These are phyloP conservation scores for Leptographium flavum DNA, from an alignment of 2,329 filamentous ascomycete species.

Conservation along the genomic window DNA sequence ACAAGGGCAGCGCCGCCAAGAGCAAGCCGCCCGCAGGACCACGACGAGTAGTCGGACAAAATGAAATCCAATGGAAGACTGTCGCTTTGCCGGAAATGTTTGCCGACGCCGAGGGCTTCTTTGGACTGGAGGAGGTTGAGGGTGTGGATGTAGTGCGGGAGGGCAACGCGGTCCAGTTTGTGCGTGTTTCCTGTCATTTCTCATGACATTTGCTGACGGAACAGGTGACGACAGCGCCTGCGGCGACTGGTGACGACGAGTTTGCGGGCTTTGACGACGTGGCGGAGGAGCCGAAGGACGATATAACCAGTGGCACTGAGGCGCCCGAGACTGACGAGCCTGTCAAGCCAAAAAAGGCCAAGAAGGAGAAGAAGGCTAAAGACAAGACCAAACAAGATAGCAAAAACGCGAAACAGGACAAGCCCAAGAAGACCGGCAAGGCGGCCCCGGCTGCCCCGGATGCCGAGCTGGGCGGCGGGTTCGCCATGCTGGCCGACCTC, in stretches of 20 bases:
- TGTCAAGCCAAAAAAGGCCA: not conserved
- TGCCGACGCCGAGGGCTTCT: conserved; percentile 88
- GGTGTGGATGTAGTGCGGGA: conserved; percentile 72
- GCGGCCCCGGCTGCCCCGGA: conserved; percentile 16
- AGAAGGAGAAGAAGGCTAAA: conserved; percentile 7
- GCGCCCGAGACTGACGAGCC: not conserved
- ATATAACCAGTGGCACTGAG: not conserved
- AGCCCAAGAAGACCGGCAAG: conserved; percentile 17
- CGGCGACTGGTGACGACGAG: conserved; percentile 16
- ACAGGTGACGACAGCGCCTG: conserved; percentile 15
- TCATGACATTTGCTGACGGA: not conserved
- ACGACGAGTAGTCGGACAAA: conserved; percentile 28
- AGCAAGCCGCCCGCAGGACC: conserved; percentile 12
- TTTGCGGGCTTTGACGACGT: conserved; percentile 19
- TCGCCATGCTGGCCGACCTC: conserved; percentile 39
- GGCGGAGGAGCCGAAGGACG: not conserved
- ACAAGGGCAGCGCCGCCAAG: conserved; percentile 1
- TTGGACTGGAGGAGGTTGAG: conserved; percentile 79
- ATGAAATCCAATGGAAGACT: conserved; percentile 40
- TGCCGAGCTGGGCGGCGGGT: conserved; percentile 31
- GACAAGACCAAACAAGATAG: not conserved
- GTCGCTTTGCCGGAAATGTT: conserved; percentile 60
- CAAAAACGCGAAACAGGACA: conserved; percentile 7
- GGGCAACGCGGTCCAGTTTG: conserved; percentile 43
- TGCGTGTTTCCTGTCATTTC: conserved; percentile 16